Evolutionary conservation across 1,284 basidiomycete species (phyloP).

Genomic region (Melampsora abietis-canadensis): DNA sequence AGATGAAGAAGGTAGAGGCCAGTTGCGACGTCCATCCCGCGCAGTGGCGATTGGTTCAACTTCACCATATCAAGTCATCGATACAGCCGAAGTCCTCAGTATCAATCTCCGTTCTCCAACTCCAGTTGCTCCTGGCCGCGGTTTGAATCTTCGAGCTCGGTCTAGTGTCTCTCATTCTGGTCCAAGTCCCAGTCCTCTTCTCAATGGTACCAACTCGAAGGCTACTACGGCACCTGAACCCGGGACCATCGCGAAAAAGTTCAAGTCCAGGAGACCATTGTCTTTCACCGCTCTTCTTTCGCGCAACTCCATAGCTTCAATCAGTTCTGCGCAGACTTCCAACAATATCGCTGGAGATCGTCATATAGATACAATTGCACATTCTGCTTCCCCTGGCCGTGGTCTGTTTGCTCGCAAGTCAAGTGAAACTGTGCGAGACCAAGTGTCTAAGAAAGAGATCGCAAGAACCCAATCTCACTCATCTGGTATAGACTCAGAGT

Average conservation of each 20-base stretch:
- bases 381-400: neutral
- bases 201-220: neutral
- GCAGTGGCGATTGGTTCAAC: neutral
- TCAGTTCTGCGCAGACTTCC: neutral
- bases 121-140: slow-evolving; percentile 1
- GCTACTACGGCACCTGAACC: neutral
- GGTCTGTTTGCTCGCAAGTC: slow-evolving; percentile 1
- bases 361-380: neutral
- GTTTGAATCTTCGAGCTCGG: slow-evolving; percentile 19
- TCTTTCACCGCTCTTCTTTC: slow-evolving; percentile 40
- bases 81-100: neutral
- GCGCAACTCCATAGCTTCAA: slow-evolving; percentile 8
- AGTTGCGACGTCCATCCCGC: neutral
- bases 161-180: slow-evolving; percentile 20
- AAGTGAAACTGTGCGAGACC: neutral
- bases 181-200: neutral
- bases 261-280: slow-evolving; percentile 29
- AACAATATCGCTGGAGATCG: neutral
- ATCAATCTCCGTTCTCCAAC: slow-evolving; percentile 10
- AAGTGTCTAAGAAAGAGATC: neutral
- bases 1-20: slow-evolving; percentile 27
- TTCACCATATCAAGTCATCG: slow-evolving; percentile 2
- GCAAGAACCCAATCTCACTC: neutral
- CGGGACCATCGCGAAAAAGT: neutral
- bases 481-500: no score